Conservation (phyloP, 805 yeast species). For the Yamadazyma insecticola region DNA sequence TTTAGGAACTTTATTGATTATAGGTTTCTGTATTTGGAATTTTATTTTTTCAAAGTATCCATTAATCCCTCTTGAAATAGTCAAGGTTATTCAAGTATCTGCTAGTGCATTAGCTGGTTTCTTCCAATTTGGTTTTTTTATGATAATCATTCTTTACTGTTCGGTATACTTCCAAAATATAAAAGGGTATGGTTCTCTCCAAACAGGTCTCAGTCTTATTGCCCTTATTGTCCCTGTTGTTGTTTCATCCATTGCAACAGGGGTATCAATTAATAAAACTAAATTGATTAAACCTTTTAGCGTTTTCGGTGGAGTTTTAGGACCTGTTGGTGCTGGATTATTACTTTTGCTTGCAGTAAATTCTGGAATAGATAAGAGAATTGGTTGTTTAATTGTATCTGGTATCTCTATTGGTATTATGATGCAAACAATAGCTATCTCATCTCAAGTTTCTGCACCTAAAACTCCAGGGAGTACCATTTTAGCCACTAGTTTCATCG, state of each 20-base stretch:
- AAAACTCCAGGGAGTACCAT: conserved; percentile 47
- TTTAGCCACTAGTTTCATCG: conserved; percentile 42
- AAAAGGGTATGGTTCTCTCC: conserved; percentile 34
- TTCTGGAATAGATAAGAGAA: conserved; percentile 29
- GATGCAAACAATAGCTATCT: conserved; percentile 41
- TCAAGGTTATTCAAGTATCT: conserved; percentile 31
- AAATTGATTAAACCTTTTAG: conserved; percentile 39
- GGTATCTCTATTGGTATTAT: conserved; percentile 47
- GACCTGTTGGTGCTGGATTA: conserved; percentile 40
- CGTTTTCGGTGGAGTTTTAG: conserved; percentile 18
- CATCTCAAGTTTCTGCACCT: conserved; percentile 48
- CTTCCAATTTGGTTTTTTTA: conserved; percentile 32
- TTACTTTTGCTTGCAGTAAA: conserved; percentile 36
- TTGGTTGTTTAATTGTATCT: conserved; percentile 42
- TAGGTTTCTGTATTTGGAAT: conserved; percentile 37
- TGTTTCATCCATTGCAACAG: conserved; percentile 31
- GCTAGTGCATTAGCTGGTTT: conserved; percentile 33
- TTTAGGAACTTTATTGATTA: conserved; percentile 34
- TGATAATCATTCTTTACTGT: conserved; percentile 21
- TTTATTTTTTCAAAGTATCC: conserved; percentile 39
- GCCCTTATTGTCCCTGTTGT: conserved; percentile 40
- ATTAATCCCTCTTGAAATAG: conserved; percentile 42
- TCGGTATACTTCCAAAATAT: conserved; percentile 49
- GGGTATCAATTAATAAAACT: conserved; percentile 33
- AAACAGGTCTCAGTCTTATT: conserved; percentile 42